Evolutionary conservation across 2,329 filamentous ascomycete species (phyloP).

Genomic region (Colletotrichum godetiae): DNA sequence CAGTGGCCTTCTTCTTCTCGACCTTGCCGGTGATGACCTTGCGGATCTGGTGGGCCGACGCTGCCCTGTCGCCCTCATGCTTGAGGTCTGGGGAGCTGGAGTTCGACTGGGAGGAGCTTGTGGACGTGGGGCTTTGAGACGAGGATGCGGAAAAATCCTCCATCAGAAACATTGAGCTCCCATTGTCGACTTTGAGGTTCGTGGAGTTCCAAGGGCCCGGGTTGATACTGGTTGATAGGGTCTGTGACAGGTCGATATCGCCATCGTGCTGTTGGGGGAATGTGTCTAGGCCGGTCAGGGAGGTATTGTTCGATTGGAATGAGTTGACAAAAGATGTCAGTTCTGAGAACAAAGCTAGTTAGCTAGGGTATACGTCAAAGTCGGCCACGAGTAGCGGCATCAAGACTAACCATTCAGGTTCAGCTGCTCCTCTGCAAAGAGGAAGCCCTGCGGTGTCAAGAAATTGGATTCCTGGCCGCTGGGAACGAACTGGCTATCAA

Average conservation of each 20-base stretch:
- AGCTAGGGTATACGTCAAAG: background rate
- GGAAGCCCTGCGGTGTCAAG: slow-evolving; percentile 51
- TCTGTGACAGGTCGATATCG: slow-evolving; percentile 51
- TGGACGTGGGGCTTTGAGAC: slow-evolving; percentile 43
- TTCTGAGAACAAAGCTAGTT: slow-evolving; percentile 2
- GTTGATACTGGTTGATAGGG: slow-evolving; percentile 43
- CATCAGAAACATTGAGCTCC: slow-evolving; percentile 48
- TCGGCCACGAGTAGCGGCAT: background rate
- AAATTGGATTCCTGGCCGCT: slow-evolving; percentile 45
- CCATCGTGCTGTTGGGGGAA: slow-evolving; percentile 39
- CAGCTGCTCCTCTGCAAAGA: slow-evolving; percentile 51
- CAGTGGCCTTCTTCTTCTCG: slow-evolving; percentile 54
- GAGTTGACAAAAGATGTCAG: slow-evolving; percentile 43
- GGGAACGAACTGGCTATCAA: slow-evolving; percentile 45
- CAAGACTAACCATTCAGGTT: slow-evolving; percentile 45
- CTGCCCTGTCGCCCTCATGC: slow-evolving; percentile 42
- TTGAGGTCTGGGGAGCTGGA: slow-evolving; percentile 43
- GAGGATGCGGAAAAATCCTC: slow-evolving; percentile 52
- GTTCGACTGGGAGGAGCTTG: slow-evolving; percentile 38
- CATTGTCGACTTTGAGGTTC: slow-evolving; percentile 46
- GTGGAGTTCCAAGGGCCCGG: slow-evolving; percentile 55
- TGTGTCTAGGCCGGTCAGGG: slow-evolving; percentile 39
- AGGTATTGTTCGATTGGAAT: slow-evolving; percentile 43
- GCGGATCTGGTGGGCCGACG: slow-evolving; percentile 49
- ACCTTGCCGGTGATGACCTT: slow-evolving; percentile 57